Conservation (phyloP, 139 green algal genomes). For the Asterochloris sp. region DNA sequence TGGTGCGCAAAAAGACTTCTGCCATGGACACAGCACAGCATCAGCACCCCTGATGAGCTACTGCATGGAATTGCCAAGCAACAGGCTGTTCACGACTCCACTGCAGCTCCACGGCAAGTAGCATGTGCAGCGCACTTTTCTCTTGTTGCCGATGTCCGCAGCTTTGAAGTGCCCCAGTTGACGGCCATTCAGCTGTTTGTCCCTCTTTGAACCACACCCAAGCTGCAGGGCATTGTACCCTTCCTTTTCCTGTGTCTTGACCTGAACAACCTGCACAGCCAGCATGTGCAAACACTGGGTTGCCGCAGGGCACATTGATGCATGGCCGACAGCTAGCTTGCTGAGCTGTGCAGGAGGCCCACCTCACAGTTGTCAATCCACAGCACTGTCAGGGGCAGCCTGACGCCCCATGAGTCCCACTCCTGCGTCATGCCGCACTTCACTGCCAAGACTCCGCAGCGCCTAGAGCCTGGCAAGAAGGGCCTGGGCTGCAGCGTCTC, state of each 20-base stretch:
- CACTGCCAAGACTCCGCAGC: conserved; percentile 82
- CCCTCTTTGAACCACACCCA: conserved; percentile 61
- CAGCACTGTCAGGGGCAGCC: conserved; percentile 91
- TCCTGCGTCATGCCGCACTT: conserved; percentile 97
- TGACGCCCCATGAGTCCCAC: conserved; percentile 88
- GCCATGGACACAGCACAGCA: too few species aligned
- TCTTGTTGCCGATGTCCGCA: conserved; percentile 64
- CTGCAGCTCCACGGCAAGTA: too few species aligned
- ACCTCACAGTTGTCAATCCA: conserved; percentile 96
- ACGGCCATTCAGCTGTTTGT: conserved; percentile 62
- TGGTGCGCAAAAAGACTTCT: too few species aligned
- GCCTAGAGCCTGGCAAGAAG: conserved; percentile 19
- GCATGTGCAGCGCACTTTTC: conserved; percentile 4
- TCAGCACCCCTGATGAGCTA: too few species aligned
- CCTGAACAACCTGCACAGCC: conserved; percentile 73
- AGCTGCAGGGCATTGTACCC: conserved; percentile 83
- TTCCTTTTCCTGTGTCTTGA: conserved; percentile 68
- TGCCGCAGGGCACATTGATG: not conserved
- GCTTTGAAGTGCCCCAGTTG: conserved; percentile 48
- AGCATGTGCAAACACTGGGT: not conserved
- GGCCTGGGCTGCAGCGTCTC: not conserved
- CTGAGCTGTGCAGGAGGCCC: not conserved
- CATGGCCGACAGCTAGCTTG: not conserved
- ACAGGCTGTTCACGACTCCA: too few species aligned
- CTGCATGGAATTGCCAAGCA: too few species aligned